phyloP scores from a whole-genome alignment of 2,329 filamentous ascomycete genomes.

The Scleromitrula shiraiana region DNA sequence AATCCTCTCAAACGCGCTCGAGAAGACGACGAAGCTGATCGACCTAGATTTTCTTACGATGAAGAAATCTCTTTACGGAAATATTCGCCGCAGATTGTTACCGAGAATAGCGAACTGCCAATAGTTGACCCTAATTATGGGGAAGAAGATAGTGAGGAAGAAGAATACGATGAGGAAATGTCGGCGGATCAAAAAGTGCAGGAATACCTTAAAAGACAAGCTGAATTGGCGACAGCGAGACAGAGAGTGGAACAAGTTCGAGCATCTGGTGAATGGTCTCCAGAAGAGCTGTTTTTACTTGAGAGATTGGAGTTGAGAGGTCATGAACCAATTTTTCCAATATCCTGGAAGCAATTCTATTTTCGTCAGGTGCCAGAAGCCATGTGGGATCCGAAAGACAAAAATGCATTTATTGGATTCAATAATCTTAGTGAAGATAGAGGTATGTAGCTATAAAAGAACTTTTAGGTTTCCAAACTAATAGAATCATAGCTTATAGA shows the following conservation, averaged over 20 bases:
- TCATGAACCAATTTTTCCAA: conserved; percentile 26
- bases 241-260: conserved; percentile 22
- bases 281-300: conserved; percentile 25
- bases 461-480: background rate
- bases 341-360: conserved; percentile 21
- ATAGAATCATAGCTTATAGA: conserved; percentile 18
- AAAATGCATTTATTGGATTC: conserved; percentile 24
- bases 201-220: conserved; percentile 26
- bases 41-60: conserved; percentile 4
- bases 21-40: conserved; percentile 17
- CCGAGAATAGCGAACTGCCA: background rate
- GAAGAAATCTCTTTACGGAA: conserved; percentile 17
- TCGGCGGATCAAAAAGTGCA: conserved; percentile 22
- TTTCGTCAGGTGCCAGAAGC: conserved; percentile 26
- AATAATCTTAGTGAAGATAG: conserved; percentile 16
- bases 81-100: conserved; percentile 12
- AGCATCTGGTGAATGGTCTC: conserved; percentile 24
- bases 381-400: conserved; percentile 21
- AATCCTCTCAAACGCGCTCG: conserved; percentile 24
- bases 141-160: conserved; percentile 11
- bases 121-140: background rate
- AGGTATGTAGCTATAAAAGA: conserved; percentile 18
- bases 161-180: conserved; percentile 11
- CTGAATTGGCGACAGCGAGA: conserved; percentile 16
- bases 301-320: conserved; percentile 26